These are phyloP conservation scores for Exsudoporus floridanus DNA, from an alignment of 1,284 basidiomycete genomes.

Conservation along the genomic window DNA sequence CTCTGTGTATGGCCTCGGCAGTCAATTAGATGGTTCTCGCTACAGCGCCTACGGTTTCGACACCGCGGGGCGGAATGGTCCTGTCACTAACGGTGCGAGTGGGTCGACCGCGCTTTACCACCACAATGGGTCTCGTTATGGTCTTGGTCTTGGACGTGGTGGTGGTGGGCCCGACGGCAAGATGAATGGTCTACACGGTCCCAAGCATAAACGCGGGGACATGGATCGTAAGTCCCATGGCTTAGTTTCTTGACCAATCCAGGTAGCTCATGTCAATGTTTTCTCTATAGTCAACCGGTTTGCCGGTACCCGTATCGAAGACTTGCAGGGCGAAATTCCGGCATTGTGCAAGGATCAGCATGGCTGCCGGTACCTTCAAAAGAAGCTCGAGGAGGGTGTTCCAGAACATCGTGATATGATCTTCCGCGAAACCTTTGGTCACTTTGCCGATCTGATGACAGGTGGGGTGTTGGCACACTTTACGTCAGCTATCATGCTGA, in stretches of 20 bases:
- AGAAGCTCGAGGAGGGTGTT: conserved; percentile 96
- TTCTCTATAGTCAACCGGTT: conserved; percentile 80
- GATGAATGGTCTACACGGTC: conserved; percentile 85
- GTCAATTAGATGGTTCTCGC: conserved; percentile 49
- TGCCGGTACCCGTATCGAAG: conserved; percentile 91
- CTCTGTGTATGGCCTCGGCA: conserved; percentile 55
- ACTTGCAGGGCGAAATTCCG: conserved; percentile 92
- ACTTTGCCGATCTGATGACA: conserved; percentile 99
- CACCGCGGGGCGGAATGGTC: conserved; percentile 40
- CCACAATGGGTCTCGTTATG: conserved; percentile 75
- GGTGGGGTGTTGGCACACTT: conserved; percentile 46
- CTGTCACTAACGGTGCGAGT: conserved; percentile 49
- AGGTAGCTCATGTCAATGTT: conserved; percentile 3
- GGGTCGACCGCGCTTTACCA: conserved; percentile 82
- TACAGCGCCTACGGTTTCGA: conserved; percentile 72
- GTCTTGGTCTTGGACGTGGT: conserved; percentile 58
- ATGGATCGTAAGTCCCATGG: conserved; percentile 82
- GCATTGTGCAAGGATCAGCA: conserved; percentile 98
- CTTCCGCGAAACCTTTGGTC: conserved; percentile 96
- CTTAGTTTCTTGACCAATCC: conserved; percentile 4
- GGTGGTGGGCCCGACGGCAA: conserved; percentile 62
- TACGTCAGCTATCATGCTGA: conserved; percentile 8
- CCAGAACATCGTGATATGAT: conserved; percentile 98
- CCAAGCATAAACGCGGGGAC: conserved; percentile 92
- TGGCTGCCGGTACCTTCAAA: conserved; percentile 97